Evolutionary conservation across 2,329 filamentous ascomycete species (phyloP), one percentile per base, ranked within the genome.

Genomic region (Fusarium sp.): DNA sequence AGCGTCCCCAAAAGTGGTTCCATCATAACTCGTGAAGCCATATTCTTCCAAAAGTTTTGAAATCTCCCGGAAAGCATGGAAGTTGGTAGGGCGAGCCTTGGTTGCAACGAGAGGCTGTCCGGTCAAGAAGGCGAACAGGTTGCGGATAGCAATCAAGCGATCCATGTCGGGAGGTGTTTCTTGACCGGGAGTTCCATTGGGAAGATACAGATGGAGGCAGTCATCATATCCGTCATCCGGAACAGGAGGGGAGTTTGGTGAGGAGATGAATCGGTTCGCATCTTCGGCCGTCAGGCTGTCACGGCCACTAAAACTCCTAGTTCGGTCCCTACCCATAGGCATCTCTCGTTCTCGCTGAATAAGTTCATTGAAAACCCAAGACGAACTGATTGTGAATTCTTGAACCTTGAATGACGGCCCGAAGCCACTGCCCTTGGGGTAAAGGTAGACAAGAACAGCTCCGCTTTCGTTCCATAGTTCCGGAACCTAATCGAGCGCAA

Each of bases 401-500:
- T 85, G 85, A 12, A 92, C 86, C 76, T 89, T 91, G 82, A 92
- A 92, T 1, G 89, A 91, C 5, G 90, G 87, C 0, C 87, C 88
- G 14, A 79, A 81, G 15, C 86, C 86, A 66, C 83, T 86, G 10
- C 83, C 82, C 62, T 83, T 85, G 3, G 89, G 85, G 63, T 87
- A 87, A 8, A 93, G 81, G 74, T 90, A 89, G 26, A 93, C 85
- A 57, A 85, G 83, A 30, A 91, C 85, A 68, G 87, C 87, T 44
- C 88, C 90, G 58, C 80, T 82, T 62, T 91, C 89, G 72, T 90
- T 89, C 91, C 91, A 92, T 26, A 93, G 81, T 79, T 92, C 91
- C 4, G 90, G 89, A 8, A 92, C 88, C 89, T 91, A 62, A 58
- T 54, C 32, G 55, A 66, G 18, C 45, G 57, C 45, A 50, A 66